Conservation (phyloP, 2,329 filamentous ascomycete genomes). For the Hymenoscyphus repandus region DNA sequence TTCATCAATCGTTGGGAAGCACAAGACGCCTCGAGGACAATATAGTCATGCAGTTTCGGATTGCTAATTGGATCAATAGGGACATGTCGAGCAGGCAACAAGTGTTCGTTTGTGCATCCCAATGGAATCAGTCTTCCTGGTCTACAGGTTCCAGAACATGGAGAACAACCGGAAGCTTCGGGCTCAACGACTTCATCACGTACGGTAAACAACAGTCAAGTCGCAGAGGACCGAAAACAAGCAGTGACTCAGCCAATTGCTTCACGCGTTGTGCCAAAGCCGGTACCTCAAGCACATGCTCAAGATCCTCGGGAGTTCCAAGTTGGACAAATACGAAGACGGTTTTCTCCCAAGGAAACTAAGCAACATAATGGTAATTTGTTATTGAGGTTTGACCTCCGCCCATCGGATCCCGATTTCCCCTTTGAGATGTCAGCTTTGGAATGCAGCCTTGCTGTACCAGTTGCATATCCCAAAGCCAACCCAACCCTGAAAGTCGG, state of each 20-base stretch:
- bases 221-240: constrained; percentile 29
- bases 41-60: constrained; percentile 15
- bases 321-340: constrained; percentile 63
- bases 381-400: constrained; percentile 58
- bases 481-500: constrained; percentile 56
- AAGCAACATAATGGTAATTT: constrained; percentile 32
- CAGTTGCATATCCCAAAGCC: constrained; percentile 54
- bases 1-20: not conserved
- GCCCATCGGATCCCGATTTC: constrained; percentile 77
- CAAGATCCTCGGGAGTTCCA: constrained; percentile 71
- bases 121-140: constrained; percentile 15
- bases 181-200: not conserved
- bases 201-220: constrained; percentile 16
- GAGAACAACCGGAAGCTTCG: constrained; percentile 8
- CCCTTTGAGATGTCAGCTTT: constrained; percentile 69
- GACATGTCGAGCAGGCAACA: constrained; percentile 43
- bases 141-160: constrained; percentile 5
- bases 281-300: constrained; percentile 57
- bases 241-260: constrained; percentile 29
- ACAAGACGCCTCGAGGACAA: constrained; percentile 9
- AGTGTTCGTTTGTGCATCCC: constrained; percentile 47
- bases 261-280: constrained; percentile 56
- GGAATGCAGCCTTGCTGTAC: constrained; percentile 63
- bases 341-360: constrained; percentile 51
- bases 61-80: constrained; percentile 34